A percentile compares a stretch with the other conserved stretches of the same genome.
Evolutionary conservation across 305 asterid genomes (phyloP).

Genomic region (Fraxinus latifolia): DNA sequence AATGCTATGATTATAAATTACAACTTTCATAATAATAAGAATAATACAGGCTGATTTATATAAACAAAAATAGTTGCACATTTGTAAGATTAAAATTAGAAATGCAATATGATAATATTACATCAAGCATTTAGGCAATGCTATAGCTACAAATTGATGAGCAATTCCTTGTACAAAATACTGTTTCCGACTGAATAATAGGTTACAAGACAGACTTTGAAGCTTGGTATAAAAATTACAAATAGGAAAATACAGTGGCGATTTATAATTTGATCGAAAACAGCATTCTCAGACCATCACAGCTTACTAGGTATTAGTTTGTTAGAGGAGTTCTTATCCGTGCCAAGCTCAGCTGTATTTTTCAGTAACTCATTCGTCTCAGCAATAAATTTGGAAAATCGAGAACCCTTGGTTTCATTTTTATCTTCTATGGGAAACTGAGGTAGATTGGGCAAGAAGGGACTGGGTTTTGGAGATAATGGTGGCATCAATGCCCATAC

Average conservation of each 20-base stretch:
- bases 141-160: constrained; percentile 19
- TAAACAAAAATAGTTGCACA: no score
- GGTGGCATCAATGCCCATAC: constrained; percentile 97
- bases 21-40: neutral
- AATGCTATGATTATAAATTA: neutral
- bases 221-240: constrained; percentile 18
- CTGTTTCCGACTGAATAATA: neutral
- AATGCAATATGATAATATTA: neutral
- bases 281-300: constrained; percentile 30
- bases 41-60: neutral
- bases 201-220: neutral
- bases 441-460: constrained; percentile 42
- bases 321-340: constrained; percentile 29
- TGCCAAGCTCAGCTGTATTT: constrained; percentile 39
- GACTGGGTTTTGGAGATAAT: constrained; percentile 59
- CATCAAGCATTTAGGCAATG: constrained; percentile 20
- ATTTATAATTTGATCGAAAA: constrained; percentile 17
- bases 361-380: constrained; percentile 57
- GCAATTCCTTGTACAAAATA: constrained; percentile 8
- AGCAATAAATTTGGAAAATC: constrained; percentile 80
- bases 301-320: constrained; percentile 60
- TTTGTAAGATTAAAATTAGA: neutral
- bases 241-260: constrained; percentile 6
- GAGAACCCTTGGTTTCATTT: constrained; percentile 67
- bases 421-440: constrained; percentile 42